Evolutionary conservation across 208 protist species (phyloP), one percentile per base, ranked within the genome.

Genomic region (Crithidia mellificae): DNA sequence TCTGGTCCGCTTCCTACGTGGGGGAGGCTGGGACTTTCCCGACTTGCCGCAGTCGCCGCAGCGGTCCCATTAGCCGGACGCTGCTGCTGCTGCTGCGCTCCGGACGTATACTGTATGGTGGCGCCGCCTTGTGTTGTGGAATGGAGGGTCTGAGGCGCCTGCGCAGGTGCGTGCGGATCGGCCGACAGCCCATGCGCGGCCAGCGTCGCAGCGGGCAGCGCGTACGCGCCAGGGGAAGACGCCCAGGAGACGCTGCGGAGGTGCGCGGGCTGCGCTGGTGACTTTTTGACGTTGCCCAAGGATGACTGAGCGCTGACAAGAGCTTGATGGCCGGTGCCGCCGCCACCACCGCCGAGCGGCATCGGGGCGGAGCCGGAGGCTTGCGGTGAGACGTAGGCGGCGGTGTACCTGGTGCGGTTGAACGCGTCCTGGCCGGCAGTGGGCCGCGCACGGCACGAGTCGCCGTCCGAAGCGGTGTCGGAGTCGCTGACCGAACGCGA

Each of bases 341-440:
- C n/a, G 24, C n/a, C 27, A 7, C 38, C 17, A 0, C 25, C 9
- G 30, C 47, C 32, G 14, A 17, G 34, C 15, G 36, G 1, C 59
- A 46, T 17, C 38, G 55, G 62, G 20, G 51, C 41, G 19, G 52
- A 63, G 27, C 27, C 34, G 15, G 43, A 56, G 0, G 39, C 25
- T 39, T 51, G 62, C 50, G 20, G 47, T 2, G 47, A 58, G 17
- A 57, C 62, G 50, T 67, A 59, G 9, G 63, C 63, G 15, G 63
- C 52, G 19, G 52, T 49, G 39, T 43, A 51, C 15, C 52, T 2
- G 19, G 39, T 68, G n/a, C 39, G 27, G n/a, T 43, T 43, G 17
- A 34, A 15, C 11, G 25, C 27, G n/a, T 38, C 34, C 17, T 43
- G 51, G 5, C 20, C 39, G 9, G 63, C 29, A 2, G 52, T 52